Conservation (phyloP, 108 stramenopile species). For the Cyclotella kingstonii region DNA sequence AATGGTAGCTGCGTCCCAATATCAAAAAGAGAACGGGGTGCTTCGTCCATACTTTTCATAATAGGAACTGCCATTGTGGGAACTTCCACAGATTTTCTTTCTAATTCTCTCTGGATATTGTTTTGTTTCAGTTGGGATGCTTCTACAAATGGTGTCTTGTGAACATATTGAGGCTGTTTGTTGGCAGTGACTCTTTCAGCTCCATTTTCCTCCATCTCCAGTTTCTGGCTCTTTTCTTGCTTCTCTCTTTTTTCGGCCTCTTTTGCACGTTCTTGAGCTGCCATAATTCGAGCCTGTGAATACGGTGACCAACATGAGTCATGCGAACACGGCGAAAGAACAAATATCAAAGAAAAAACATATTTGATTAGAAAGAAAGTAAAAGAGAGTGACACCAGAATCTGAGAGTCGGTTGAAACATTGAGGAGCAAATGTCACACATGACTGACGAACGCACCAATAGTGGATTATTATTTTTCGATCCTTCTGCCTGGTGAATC, state of each 20-base stretch:
- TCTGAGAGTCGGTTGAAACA: background rate
- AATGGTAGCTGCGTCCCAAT: conserved; percentile 25
- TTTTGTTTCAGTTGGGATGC: conserved; percentile 22
- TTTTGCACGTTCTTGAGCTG: conserved; percentile 77
- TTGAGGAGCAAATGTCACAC: background rate
- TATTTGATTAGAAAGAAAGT: background rate
- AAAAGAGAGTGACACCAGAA: too few species aligned
- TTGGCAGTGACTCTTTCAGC: conserved; percentile 23
- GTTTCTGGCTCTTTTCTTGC: conserved; percentile 23
- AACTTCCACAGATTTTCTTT: background rate
- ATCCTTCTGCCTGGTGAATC: too few species aligned
- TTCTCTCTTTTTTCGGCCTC: conserved; percentile 40
- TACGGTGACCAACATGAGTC: too few species aligned
- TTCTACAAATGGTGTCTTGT: conserved; percentile 7
- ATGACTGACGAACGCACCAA: conserved; percentile 48
- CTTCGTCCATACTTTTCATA: conserved; percentile 34
- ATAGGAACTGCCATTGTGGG: conserved; percentile 22
- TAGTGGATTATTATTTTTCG: conserved; percentile 51
- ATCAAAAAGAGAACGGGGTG: conserved; percentile 43
- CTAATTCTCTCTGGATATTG: conserved; percentile 22
- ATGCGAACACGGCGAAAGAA: background rate
- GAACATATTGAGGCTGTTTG: too few species aligned
- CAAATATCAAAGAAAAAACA: background rate
- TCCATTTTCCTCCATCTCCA: conserved; percentile 17
- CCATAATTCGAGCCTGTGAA: conserved; percentile 75